Conservation (phyloP, 2,329 filamentous ascomycete genomes). For the Nigrospora osmanthi region DNA sequence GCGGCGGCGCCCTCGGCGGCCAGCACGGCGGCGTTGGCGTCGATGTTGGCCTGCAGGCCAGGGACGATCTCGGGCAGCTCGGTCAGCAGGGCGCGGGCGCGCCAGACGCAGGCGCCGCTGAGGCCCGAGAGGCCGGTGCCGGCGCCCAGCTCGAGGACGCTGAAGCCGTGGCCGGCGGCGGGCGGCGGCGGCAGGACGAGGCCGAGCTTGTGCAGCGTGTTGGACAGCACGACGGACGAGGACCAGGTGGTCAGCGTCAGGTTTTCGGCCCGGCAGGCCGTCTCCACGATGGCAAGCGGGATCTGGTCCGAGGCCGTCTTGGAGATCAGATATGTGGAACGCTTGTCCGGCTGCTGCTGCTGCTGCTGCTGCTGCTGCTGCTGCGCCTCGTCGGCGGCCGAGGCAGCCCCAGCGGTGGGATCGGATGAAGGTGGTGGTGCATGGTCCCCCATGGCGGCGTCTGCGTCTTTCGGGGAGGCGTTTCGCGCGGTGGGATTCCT, state of each 20-base stretch:
- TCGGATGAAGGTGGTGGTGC: too few species aligned
- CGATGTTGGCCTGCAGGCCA: slow-evolving; percentile 1
- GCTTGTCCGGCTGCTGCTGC: too few species aligned
- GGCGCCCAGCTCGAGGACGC: neutral
- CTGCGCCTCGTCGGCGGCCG: neutral
- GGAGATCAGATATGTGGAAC: slow-evolving; percentile 1
- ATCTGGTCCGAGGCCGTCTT: neutral
- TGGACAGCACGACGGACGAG: slow-evolving; percentile 1
- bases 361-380: too few species aligned
- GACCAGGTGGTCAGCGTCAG: slow-evolving; percentile 1
- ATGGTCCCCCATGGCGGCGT: too few species aligned
- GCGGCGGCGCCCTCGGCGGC: neutral
- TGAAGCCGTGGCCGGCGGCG: neutral
- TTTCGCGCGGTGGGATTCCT: too few species aligned
- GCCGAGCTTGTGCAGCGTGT: slow-evolving; percentile 1
- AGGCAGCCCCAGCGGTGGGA: too few species aligned
- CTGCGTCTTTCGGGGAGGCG: too few species aligned
- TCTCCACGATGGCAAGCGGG: slow-evolving; percentile 1
- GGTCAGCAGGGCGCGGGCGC: neutral
- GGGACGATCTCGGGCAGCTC: slow-evolving; percentile 2
- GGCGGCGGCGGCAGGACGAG: neutral
- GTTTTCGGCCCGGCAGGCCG: slow-evolving; percentile 1
- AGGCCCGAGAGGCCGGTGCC: slow-evolving; percentile 1
- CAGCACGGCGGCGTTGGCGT: neutral
- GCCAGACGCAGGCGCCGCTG: slow-evolving; percentile 1